phyloP scores from a whole-genome alignment of 129 eudicot species.

The Cynara cardunculus region DNA sequence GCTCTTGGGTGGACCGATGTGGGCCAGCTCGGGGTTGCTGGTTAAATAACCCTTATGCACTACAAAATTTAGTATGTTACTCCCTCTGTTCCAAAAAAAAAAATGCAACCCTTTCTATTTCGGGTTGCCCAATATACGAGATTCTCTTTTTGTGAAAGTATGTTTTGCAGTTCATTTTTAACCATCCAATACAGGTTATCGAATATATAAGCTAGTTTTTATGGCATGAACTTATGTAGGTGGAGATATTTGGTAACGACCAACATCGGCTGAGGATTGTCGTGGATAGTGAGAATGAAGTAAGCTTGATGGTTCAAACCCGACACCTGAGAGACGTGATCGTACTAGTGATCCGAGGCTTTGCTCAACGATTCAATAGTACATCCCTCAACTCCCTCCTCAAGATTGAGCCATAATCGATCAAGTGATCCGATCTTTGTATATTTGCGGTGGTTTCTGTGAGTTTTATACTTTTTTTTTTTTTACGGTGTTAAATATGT shows the following conservation, averaged over 20 bases:
- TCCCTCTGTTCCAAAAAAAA: too few relatives aligned
- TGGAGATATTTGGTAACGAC: conserved; percentile 86
- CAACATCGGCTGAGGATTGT: conserved; percentile 90
- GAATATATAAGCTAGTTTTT: neutral
- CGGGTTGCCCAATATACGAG: too few relatives aligned
- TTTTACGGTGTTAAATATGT: conserved; percentile 19
- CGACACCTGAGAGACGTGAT: conserved; percentile 88
- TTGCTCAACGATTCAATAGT: conserved; percentile 88
- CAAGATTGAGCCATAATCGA: conserved; percentile 59
- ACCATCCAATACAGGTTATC: neutral
- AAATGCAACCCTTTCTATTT: neutral
- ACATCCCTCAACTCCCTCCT: conserved; percentile 94
- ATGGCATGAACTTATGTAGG: conserved; percentile 41
- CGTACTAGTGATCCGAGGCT: conserved; percentile 83
- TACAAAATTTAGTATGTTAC: too few relatives aligned
- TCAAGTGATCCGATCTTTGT: neutral
- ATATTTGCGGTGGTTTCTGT: conserved; percentile 13
- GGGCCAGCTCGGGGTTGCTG: too few relatives aligned
- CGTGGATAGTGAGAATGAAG: conserved; percentile 85
- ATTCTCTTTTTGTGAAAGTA: neutral
- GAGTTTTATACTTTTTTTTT: neutral
- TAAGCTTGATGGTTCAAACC: conserved; percentile 89
- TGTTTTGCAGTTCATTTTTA: neutral
- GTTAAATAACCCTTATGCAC: too few relatives aligned
- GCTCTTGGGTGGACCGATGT: too few relatives aligned